Percentiles rank a stretch among this genome's conserved stretches.
Evolutionary conservation across 2,329 filamentous ascomycete species (phyloP).

Genomic region (Beauveria pseudobassiana): DNA sequence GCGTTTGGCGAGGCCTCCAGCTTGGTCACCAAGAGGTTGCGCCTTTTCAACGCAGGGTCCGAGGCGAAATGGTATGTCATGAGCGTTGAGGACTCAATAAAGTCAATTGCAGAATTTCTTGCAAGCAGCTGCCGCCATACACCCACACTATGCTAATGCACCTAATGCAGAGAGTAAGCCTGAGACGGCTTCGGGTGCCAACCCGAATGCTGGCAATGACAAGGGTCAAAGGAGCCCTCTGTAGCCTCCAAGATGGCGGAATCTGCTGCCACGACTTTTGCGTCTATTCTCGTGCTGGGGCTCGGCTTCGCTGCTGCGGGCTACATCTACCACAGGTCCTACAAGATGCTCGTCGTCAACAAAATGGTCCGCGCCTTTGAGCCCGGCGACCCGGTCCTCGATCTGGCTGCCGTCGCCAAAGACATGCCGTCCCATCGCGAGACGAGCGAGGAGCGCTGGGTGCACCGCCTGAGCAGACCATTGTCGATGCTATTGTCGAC

Average conservation of each 20-base stretch:
- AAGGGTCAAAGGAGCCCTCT: constrained; percentile 23
- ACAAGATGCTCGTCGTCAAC: constrained; percentile 82
- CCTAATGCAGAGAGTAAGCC: neutral
- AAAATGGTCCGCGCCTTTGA: constrained; percentile 93
- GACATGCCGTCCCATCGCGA: constrained; percentile 39
- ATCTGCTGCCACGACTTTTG: constrained; percentile 66
- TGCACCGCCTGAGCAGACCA: constrained; percentile 72
- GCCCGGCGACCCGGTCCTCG: constrained; percentile 83
- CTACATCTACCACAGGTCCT: constrained; percentile 72
- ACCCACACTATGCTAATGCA: neutral
- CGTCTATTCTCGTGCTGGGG: constrained; percentile 65
- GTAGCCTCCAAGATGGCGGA: constrained; percentile 60
- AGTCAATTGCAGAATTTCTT: neutral
- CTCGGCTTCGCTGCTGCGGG: constrained; percentile 58
- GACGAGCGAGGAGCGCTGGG: constrained; percentile 52
- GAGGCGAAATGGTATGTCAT: constrained; percentile 21
- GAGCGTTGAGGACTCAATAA: neutral
- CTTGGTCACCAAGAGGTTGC: neutral
- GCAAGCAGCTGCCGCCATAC: neutral
- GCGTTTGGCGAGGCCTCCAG: neutral
- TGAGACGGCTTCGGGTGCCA: neutral
- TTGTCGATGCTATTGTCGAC: constrained; percentile 74
- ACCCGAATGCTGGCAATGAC: neutral
- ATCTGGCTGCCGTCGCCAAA: constrained; percentile 62
- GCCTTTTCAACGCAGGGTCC: constrained; percentile 23